phyloP scores from a whole-genome alignment of 2,329 filamentous ascomycete genomes.

The Zasmidium cellare region DNA sequence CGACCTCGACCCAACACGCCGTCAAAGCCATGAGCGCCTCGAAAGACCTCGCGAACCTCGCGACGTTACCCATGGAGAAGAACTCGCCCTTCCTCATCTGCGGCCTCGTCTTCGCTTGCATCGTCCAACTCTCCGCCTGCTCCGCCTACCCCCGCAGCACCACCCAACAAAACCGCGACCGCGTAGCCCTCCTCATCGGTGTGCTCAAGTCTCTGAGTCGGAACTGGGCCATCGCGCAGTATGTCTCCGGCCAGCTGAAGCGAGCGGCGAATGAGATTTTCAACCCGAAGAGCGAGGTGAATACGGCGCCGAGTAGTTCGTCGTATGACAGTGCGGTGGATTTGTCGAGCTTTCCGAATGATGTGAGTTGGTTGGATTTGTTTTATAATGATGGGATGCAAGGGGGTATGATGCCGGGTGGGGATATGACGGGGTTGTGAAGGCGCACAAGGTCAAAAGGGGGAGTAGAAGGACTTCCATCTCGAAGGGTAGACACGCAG shows the following conservation, averaged over 20 bases:
- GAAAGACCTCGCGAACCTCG: constrained; percentile 71
- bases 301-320: constrained; percentile 8
- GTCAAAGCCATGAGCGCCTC: constrained; percentile 79
- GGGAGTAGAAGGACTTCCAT: no score
- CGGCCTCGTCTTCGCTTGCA: constrained; percentile 73
- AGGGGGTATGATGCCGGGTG: neutral
- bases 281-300: constrained; percentile 11
- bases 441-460: no score
- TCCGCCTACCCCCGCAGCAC: constrained; percentile 58
- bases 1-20: constrained; percentile 59
- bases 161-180: constrained; percentile 68
- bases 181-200: constrained; percentile 72
- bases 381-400: constrained; percentile 19
- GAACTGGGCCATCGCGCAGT: constrained; percentile 72
- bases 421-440: neutral
- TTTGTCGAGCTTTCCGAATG: constrained; percentile 1
- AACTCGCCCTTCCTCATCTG: constrained; percentile 87
- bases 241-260: constrained; percentile 71
- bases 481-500: no score
- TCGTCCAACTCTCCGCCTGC: constrained; percentile 81
- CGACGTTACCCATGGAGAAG: constrained; percentile 70
- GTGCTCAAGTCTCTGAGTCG: constrained; percentile 67
- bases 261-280: constrained; percentile 69
- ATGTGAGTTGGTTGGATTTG: constrained; percentile 24
- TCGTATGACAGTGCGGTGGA: constrained; percentile 17